Evolutionary conservation across 257 asterid species (phyloP).

Genomic region (Coffea eugenioides): DNA sequence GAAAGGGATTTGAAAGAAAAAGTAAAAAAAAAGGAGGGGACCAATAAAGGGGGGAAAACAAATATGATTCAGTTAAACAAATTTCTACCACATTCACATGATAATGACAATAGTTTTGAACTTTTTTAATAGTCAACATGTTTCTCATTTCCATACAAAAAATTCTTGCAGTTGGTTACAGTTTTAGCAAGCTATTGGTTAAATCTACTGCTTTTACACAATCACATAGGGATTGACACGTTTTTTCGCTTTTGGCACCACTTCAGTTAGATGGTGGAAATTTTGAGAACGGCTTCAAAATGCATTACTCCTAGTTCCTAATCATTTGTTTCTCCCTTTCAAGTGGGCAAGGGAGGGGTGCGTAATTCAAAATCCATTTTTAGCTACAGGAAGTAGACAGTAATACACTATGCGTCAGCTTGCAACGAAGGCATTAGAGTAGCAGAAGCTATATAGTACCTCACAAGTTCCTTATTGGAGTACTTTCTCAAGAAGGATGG

Average conservation of each 20-base stretch:
- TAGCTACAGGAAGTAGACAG: not conserved
- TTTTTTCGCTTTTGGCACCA: not conserved
- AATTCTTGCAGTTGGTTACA: not conserved
- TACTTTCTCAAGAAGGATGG: not conserved
- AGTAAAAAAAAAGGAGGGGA: not conserved
- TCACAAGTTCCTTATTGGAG: not conserved
- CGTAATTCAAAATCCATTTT: not conserved
- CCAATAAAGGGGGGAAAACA: too few species aligned
- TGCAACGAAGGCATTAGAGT: not conserved
- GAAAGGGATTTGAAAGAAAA: not conserved
- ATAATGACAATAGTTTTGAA: not conserved
- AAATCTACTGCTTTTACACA: not conserved
- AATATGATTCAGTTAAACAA: not conserved
- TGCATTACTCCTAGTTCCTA: not conserved
- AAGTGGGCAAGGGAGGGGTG: not conserved
- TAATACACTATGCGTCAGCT: not conserved
- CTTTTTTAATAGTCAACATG: not conserved
- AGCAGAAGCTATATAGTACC: not conserved
- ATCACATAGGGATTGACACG: not conserved
- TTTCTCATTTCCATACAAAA: not conserved
- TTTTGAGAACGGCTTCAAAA: not conserved
- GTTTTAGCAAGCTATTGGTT: not conserved
- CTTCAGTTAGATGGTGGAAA: not conserved
- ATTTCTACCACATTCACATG: not conserved
- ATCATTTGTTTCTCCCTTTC: not conserved